Evolutionary conservation across 331 rosid genomes (phyloP), one percentile per base, ranked within the genome.

Genomic region (Rhamnella rubrinervis): DNA sequence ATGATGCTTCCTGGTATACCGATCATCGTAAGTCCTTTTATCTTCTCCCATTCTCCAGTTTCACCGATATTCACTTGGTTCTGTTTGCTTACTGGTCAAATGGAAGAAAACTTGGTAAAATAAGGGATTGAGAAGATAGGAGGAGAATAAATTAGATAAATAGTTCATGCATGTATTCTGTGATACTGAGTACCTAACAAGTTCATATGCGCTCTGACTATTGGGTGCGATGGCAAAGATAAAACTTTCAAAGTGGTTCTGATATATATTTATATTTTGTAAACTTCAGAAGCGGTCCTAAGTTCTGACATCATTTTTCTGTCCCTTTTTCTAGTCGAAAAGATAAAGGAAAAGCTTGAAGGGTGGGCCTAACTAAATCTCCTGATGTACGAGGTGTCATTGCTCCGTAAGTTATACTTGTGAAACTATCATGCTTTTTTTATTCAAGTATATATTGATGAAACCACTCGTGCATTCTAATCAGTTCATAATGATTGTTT

Each of bases 1-100:
- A 93, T 71, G 98, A 96, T 50, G 98, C 97, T 78, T 88, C 97
- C 46, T 93, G 98, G 98, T 93, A 93, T 85, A 85, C 95, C 52
- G 87, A 86, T 74, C 81, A 93, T 71, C 90, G 98, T 93, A 80
- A 88, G 98, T 74, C 58, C 17, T n/a, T 65, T 78, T 49, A 28
- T 28, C 35, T 1, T 3, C 35, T 56, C 57, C 8, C 25, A 16
- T n/a, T 1, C 46, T 1, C 60, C 11, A 6, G 39, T 6, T 62
- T 14, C 23, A 20, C 17, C 4, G 14, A 57, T 38, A n/a, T 11
- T 57, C 17, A 13, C 35, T 23, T 15, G 16, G 41, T 19, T 52
- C 63, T 25, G 61, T 50, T 61, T 61, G 47, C 55, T 66, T 23
- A 6, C 65, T 41, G 39, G 37, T 60, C 47, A 72, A 46, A 26